These are phyloP conservation scores for Endothia cerciana DNA, from an alignment of 2,329 filamentous ascomycete genomes.

Conservation along the genomic window DNA sequence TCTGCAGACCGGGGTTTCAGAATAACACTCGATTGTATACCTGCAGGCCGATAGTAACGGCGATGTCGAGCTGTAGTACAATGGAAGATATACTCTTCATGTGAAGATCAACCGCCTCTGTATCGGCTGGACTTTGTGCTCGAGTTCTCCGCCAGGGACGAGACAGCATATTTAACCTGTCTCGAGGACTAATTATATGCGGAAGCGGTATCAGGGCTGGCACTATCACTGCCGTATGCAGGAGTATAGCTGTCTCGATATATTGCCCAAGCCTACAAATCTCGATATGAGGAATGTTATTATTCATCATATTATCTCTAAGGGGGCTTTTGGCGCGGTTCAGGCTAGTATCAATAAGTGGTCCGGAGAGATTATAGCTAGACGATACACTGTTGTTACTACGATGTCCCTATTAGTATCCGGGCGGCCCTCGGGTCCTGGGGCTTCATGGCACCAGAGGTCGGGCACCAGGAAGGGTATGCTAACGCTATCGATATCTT, in stretches of 20 bases:
- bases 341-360: slow-evolving; percentile 20
- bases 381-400: slow-evolving; percentile 13
- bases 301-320: slow-evolving; percentile 24
- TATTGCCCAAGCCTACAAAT: slow-evolving; percentile 3
- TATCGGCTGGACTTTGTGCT: slow-evolving; percentile 14
- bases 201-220: slow-evolving; percentile 4
- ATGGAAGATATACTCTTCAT: slow-evolving; percentile 6
- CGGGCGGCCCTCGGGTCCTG: too few species aligned
- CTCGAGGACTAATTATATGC: slow-evolving; percentile 8
- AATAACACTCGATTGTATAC: background rate
- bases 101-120: slow-evolving; percentile 10
- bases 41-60: slow-evolving; percentile 2
- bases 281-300: slow-evolving; percentile 7
- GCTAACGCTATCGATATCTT: slow-evolving; percentile 9
- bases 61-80: slow-evolving; percentile 4
- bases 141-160: background rate
- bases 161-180: background rate
- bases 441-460: background rate
- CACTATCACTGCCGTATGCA: too few species aligned
- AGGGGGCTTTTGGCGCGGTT: slow-evolving; percentile 28
- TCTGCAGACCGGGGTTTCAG: slow-evolving; percentile 4
- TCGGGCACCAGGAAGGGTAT: background rate
- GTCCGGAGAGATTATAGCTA: slow-evolving; percentile 25
- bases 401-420: background rate
- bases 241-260: slow-evolving; percentile 1